Evolutionary conservation across 305 asterid genomes (phyloP).

Genomic region (Nicotiana rustica): DNA sequence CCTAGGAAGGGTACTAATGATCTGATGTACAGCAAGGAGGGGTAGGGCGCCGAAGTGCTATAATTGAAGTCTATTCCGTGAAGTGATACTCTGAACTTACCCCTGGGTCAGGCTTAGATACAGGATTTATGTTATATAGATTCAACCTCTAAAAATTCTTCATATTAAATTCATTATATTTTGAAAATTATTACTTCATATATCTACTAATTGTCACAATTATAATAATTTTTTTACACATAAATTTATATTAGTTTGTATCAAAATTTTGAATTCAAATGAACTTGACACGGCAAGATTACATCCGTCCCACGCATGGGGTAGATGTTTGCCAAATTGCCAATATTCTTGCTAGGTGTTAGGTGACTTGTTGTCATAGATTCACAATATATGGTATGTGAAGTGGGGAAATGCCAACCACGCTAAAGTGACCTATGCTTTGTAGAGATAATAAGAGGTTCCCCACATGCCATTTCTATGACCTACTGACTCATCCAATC

Average conservation of each 20-base stretch:
- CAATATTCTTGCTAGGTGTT: constrained; percentile 38
- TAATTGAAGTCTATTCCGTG: not conserved
- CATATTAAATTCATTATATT: no score
- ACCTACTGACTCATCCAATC: constrained; percentile 35
- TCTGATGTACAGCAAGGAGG: constrained; percentile 55
- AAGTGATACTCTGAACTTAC: not conserved
- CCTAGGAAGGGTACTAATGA: constrained; percentile 63
- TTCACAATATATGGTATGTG: constrained; percentile 40
- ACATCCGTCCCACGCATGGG: not conserved
- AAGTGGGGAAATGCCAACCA: constrained; percentile 45
- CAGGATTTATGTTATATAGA: no score
- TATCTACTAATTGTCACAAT: no score
- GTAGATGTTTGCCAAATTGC: constrained; percentile 26
- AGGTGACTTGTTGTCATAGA: constrained; percentile 51
- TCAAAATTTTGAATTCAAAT: no score
- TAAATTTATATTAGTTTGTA: no score
- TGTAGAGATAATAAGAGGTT: constrained; percentile 31
- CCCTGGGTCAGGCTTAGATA: not conserved
- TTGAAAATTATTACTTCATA: no score
- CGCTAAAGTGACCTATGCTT: constrained; percentile 43
- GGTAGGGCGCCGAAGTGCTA: constrained; percentile 43
- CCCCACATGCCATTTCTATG: constrained; percentile 49
- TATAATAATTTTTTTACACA: no score
- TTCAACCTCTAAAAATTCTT: no score
- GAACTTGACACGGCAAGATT: no score